Percentiles rank a stretch among this genome's conserved stretches.
Conservation (phyloP, 148 eudicot genomes). For the Beta vulgaris region DNA sequence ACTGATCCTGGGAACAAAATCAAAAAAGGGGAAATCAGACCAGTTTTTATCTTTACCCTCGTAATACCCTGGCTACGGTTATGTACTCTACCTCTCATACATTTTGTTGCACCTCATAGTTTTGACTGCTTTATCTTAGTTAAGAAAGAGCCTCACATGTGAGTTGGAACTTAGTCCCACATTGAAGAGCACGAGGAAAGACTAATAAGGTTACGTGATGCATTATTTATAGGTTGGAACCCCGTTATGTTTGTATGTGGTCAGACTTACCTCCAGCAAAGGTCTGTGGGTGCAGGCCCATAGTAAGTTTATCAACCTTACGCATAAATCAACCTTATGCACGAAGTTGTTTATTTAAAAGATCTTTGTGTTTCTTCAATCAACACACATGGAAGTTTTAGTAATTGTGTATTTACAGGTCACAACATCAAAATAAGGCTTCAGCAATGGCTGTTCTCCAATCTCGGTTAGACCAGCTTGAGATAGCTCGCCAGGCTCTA, state of each 20-base stretch:
- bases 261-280: no score
- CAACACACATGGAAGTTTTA: background rate
- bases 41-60: background rate
- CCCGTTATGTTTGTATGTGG: no score
- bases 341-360: background rate
- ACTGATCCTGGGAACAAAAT: background rate
- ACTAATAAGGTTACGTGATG: no score
- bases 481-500: constrained; percentile 93
- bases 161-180: no score
- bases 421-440: constrained; percentile 92
- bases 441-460: constrained; percentile 95
- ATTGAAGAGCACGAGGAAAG: no score
- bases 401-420: constrained; percentile 35
- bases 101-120: background rate
- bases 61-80: background rate
- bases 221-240: no score
- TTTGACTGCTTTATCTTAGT: background rate
- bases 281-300: no score
- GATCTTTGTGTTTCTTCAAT: background rate
- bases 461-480: constrained; percentile 86
- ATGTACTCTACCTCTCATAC: background rate
- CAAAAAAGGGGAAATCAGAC: background rate
- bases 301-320: no score
- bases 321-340: background rate
- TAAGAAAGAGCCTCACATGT: no score